Base-by-base conservation (phyloP, 2,329 filamentous ascomycete genomes). In the Cylindrodendrum hubeiense region DNA sequence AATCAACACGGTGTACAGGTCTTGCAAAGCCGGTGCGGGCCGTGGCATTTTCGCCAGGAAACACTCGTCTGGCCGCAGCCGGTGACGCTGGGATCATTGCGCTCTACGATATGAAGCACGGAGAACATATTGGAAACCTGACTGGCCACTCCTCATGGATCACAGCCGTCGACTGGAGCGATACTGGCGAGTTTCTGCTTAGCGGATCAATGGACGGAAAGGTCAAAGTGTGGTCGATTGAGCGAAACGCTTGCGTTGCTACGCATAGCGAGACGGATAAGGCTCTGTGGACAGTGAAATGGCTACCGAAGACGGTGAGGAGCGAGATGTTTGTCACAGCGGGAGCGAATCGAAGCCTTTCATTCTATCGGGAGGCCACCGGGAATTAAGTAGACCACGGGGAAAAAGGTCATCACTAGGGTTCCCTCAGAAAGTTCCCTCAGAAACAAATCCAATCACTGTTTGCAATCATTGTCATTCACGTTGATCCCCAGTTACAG, bases 141-240 rank as follows among this genome's bases (percentile, higher is more conserved):
- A 81, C 87, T 0, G 93, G 92, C 1, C 93, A 95, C 77, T 87
- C 89, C 1, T 91, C 93, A 5, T 99, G 95, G 96, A 90, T 99
- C 70, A 92, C 95, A 66, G 92, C 92, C 33, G 84, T 98, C 46
- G 94, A 97, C 78, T 99, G 95, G 94, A 98, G 91, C 78, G 89
- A 93, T 75, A 97, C 93, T 5, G 96, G 96, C 51, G 95, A 98
- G 80, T 97, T 93, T 78, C 83, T 99, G 13, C 85, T 98, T 3
- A 97, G 92, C 75, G 93, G 94, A 51, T 90, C 92, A 2, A 94
- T 97, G 78, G 95, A 98, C 76, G 95, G 96, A 39, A 98, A 97
- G 79, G 93, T 93, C 66, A 98, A 97, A 80, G 93, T 98, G 30
- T 99, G 96, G 96, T 95, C 93, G 30, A 88, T 98, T 64, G 94